Percentiles rank a stretch among this genome's conserved stretches.
phyloP scores from a whole-genome alignment of 306 rosid genomes.

The Herpetospermum pedunculosum region DNA sequence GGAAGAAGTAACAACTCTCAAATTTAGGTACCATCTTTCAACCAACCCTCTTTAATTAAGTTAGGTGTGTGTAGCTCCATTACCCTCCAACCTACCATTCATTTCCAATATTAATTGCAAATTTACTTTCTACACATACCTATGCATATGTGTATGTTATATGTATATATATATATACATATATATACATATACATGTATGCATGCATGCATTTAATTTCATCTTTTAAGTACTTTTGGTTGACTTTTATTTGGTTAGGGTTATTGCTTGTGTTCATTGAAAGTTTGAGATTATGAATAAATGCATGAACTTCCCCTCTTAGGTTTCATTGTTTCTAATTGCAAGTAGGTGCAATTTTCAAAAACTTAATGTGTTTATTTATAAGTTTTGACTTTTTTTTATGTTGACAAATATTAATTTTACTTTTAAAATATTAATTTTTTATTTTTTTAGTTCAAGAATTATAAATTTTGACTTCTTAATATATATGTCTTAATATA shows the following conservation, averaged over 20 bases:
- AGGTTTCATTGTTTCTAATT: background rate
- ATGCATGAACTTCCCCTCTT: background rate
- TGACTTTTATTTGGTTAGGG: background rate
- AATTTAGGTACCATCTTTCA: background rate
- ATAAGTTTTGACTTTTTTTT: background rate
- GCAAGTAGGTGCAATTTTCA: background rate
- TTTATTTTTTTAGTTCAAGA: no score
- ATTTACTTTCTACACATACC: background rate
- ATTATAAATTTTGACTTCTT: no score
- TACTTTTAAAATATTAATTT: background rate
- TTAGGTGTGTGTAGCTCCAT: background rate
- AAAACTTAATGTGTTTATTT: background rate
- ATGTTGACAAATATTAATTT: background rate
- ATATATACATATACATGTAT: background rate
- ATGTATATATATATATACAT: background rate
- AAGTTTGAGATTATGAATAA: background rate
- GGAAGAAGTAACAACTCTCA: background rate
- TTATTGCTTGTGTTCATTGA: background rate
- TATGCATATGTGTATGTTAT: background rate
- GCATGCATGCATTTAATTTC: background rate
- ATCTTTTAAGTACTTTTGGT: background rate
- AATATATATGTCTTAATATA: no score
- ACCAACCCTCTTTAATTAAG: conserved; percentile 3
- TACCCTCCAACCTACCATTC: background rate
- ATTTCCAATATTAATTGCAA: background rate